Evolutionary conservation across 345 rosid species (phyloP), one percentile per base, ranked within the genome.

Genomic region (Laguncularia racemosa): DNA sequence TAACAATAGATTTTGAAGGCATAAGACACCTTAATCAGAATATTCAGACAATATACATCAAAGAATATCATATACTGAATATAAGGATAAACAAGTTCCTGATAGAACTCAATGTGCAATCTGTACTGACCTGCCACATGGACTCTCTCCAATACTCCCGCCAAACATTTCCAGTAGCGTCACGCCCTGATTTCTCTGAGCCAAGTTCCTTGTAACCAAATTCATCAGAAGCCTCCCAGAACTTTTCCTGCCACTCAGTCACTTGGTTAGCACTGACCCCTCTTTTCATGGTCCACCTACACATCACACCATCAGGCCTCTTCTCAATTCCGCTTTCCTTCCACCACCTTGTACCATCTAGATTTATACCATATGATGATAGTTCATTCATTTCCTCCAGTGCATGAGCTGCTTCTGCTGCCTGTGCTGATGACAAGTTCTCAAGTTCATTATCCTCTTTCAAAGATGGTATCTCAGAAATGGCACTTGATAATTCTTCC

Each of bases 211-310:
- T 92, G 46, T 89, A 76, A 26, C 84, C 97, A 52, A 86, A 74
- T 14, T 89, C 96, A 73, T 89, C 87, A 57, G 98, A 67, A 70
- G 96, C 98, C 73, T 92, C 97, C 98, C 98, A 92, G 60, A 76
- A 92, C 74, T 92, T 92, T 55, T 86, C 97, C 69, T 89, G 98
- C 91, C 95, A 92, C 74, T 89, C 98, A 57, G 83, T 80, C 57
- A 69, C 82, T 65, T 86, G 72, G 48, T 84, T 84, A 48, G 83
- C 86, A 71, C 89, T 84, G 23, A 89, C 91, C 45, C 95, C 95
- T 60, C 97, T 84, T 44, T 59, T 73, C 93, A 89, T 71, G 14
- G 98, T 89, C 98, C 98, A 92, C 80, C 89, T 78, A 73, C 85
- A 84, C 57, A 84, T 71, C 55, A 92, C 78, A 44, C 98, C 98